A percentile compares a stretch with the other conserved stretches of the same genome.
Evolutionary conservation across 2,329 filamentous ascomycete species (phyloP).

Genomic region (Geosmithia flava): DNA sequence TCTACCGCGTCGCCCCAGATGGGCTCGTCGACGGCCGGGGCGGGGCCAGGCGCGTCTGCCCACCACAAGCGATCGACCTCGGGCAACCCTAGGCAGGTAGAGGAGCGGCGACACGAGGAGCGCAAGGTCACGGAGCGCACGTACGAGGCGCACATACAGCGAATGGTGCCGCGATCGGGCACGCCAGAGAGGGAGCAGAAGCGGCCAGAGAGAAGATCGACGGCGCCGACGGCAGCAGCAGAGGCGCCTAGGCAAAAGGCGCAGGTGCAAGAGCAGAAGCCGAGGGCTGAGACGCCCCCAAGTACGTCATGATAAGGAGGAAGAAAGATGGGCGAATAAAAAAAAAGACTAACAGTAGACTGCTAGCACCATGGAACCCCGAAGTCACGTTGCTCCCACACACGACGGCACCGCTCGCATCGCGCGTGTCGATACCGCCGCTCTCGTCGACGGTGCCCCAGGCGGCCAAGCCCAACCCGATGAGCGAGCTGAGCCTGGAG

Average conservation of each 20-base stretch:
- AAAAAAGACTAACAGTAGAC: constrained; percentile 10
- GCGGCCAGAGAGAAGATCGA: neutral
- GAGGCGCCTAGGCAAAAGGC: constrained; percentile 26
- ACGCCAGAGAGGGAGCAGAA: constrained; percentile 28
- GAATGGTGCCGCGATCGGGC: constrained; percentile 42
- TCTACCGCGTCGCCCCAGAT: constrained; percentile 21
- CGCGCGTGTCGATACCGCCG: constrained; percentile 50
- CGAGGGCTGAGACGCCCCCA: constrained; percentile 33
- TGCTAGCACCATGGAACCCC: constrained; percentile 57
- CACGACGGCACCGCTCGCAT: constrained; percentile 61
- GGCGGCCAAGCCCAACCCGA: constrained; percentile 55
- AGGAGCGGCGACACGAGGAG: constrained; percentile 33
- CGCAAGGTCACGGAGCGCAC: constrained; percentile 41
- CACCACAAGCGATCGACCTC: constrained; percentile 45
- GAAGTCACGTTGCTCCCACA: constrained; percentile 60
- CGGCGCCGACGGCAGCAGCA: constrained; percentile 20
- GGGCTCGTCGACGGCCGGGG: constrained; percentile 15
- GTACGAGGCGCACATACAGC: constrained; percentile 50
- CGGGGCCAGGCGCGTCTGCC: no score
- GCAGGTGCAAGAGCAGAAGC: constrained; percentile 24
- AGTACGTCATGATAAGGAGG: constrained; percentile 22
- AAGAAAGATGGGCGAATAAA: neutral
- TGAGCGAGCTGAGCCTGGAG: constrained; percentile 63
- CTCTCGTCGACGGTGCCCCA: constrained; percentile 63
- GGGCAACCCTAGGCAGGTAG: constrained; percentile 37